phyloP scores from a whole-genome alignment of 2,329 filamentous ascomycete genomes.

The Cordyceps cateniannulata region DNA sequence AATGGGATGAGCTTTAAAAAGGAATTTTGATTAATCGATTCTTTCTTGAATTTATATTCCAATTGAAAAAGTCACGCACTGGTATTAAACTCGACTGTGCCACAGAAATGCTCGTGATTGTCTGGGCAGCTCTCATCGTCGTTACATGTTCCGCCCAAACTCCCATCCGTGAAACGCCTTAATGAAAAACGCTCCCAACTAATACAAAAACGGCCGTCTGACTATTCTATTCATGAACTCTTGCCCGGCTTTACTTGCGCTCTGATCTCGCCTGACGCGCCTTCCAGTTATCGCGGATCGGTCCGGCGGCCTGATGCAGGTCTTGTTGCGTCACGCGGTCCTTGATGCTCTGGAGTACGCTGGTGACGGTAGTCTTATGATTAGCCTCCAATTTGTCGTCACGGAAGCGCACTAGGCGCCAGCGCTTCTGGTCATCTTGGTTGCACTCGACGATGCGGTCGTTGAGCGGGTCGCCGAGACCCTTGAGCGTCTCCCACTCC shows the following conservation, averaged over 20 bases:
- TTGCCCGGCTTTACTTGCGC: constrained; percentile 16
- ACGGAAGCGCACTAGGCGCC: constrained; percentile 83
- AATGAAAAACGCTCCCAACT: neutral
- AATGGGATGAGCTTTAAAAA: neutral
- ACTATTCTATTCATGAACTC: neutral
- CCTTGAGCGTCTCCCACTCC: constrained; percentile 82
- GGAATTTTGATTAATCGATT: neutral
- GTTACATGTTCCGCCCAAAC: neutral
- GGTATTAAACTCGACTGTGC: no score
- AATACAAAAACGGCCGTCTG: neutral
- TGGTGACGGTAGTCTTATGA: constrained; percentile 75
- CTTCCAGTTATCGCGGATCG: constrained; percentile 80
- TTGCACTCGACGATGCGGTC: constrained; percentile 87
- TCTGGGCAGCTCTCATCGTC: neutral
- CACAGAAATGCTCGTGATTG: neutral
- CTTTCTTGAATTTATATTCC: neutral
- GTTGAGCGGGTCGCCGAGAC: constrained; percentile 66
- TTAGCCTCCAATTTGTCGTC: constrained; percentile 93
- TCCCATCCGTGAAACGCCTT: neutral
- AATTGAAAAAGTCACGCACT: neutral
- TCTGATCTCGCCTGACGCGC: constrained; percentile 36
- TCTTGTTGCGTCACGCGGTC: constrained; percentile 81
- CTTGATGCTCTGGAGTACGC: constrained; percentile 82
- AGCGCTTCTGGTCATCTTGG: constrained; percentile 66
- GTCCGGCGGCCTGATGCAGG: constrained; percentile 59